phyloP scores from a whole-genome alignment of 1,284 basidiomycete genomes.

The Ustilago vetiveriae region DNA sequence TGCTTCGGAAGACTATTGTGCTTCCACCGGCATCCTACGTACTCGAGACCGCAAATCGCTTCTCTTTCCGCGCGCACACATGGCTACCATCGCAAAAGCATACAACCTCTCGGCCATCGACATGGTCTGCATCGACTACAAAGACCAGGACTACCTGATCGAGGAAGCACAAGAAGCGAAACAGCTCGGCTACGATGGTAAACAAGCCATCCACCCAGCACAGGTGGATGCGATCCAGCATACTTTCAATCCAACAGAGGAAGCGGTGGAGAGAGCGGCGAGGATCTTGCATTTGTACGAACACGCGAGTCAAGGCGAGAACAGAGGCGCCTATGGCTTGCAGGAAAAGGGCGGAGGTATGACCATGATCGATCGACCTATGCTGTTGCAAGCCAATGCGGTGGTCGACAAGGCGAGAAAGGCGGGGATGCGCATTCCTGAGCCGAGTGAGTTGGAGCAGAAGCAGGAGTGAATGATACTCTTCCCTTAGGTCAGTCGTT shows the following conservation, averaged over 20 bases:
- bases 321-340: constrained; percentile 75
- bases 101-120: constrained; percentile 81
- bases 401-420: constrained; percentile 74
- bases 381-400: constrained; percentile 72
- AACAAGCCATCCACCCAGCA: constrained; percentile 89
- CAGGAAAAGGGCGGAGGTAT: constrained; percentile 71
- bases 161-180: constrained; percentile 78
- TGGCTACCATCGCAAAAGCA: constrained; percentile 85
- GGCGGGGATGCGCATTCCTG: constrained; percentile 75
- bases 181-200: constrained; percentile 64
- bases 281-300: constrained; percentile 73
- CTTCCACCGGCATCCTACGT: constrained; percentile 85
- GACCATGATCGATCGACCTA: constrained; percentile 76
- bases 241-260: constrained; percentile 79
- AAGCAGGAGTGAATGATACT: not conserved
- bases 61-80: constrained; percentile 83
- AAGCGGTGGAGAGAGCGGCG: constrained; percentile 81
- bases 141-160: constrained; percentile 76
- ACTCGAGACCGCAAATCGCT: constrained; percentile 79
- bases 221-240: constrained; percentile 82
- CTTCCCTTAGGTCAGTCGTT: no score
- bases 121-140: constrained; percentile 91
- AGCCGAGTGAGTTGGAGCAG: constrained; percentile 4
- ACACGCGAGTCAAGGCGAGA: constrained; percentile 64
- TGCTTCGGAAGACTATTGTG: constrained; percentile 71